Base-by-base conservation (phyloP, 768 basidiomycete genomes). In the Paxillus rubicundulus region DNA sequence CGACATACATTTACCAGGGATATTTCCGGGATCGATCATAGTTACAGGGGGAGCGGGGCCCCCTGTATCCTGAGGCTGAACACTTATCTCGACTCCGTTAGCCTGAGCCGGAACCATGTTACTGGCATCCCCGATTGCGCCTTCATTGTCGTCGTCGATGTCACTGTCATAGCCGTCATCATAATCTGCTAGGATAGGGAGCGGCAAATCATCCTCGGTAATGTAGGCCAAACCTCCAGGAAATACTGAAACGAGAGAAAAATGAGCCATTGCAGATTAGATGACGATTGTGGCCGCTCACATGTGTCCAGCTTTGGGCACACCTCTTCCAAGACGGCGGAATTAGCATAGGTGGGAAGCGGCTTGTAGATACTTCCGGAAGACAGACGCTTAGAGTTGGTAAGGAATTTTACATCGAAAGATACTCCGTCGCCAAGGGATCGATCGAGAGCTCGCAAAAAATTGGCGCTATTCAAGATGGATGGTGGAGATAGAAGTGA, bases 101-200 rank as follows among this genome's bases (percentile, higher is more conserved):
- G 4, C 41, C 14, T 5, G 14, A 12, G n/a, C n/a, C 12, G 18
- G 14, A 34, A n/a, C 24, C 30, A 32, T 28, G n/a, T 16, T 14
- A 40, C n/a, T 14, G 12, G 14, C 36, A 20, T 40, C 45, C 10
- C 45, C 16, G 9, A 9, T 18, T 8, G 27, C 9, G 10, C 10
- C 34, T 28, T 57, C 55, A 3, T 56, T 57, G 14, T 64, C 64
- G 20, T 69, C 60, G 20, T 65, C 62, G 5, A 47, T 57, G 45
- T 69, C 62, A 13, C 67, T 67, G 37, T 67, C 67, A 37, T 50
- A 53, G 5, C 58, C 56, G 30, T 64, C 57, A 8, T 67, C 55
- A 27, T 62, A 54, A 28, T 40, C 53, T 0, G 41, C 20, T 5
- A 55, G 52, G 27, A 46, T 5, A 14, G 36, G 13, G 13, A 37